Conservation (phyloP, 2,329 filamentous ascomycete genomes). For the Nigrospora osmanthi region DNA sequence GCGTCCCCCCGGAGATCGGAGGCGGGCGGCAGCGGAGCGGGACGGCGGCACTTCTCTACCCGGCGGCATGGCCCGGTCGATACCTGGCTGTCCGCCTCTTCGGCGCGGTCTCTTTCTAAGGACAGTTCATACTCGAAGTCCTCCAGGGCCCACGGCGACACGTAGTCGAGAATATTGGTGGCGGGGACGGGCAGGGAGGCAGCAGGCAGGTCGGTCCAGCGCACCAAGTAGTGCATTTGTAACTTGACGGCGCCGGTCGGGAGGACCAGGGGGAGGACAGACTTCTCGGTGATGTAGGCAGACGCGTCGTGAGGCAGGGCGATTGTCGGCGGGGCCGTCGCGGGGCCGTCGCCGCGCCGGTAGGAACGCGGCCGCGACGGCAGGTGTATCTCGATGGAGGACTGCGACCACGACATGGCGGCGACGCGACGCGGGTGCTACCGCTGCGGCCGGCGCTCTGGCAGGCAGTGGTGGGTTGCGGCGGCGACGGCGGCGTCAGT, state of each 20-base stretch:
- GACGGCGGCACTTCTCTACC: slow-evolving; percentile 15
- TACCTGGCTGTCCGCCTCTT: slow-evolving; percentile 10
- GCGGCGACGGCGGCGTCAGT: too few species aligned
- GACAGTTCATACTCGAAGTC: slow-evolving; percentile 44
- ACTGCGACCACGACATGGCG: not conserved
- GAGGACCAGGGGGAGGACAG: slow-evolving; percentile 31
- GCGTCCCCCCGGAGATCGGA: not conserved
- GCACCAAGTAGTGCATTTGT: slow-evolving; percentile 45
- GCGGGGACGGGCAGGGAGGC: slow-evolving; percentile 37
- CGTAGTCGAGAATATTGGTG: slow-evolving; percentile 46
- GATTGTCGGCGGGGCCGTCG: slow-evolving; percentile 37
- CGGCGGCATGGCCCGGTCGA: not conserved
- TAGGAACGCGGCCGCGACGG: slow-evolving; percentile 27
- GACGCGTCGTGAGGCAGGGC: slow-evolving; percentile 40
- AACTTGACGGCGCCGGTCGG: slow-evolving; percentile 21
- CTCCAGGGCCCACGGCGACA: slow-evolving; percentile 48
- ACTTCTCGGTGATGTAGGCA: slow-evolving; percentile 49
- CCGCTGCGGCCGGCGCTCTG: too few species aligned
- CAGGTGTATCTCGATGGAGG: slow-evolving; percentile 22
- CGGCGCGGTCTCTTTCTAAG: slow-evolving; percentile 32
- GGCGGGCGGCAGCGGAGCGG: not conserved
- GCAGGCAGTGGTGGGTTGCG: too few species aligned
- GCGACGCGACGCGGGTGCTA: too few species aligned
- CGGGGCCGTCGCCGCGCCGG: slow-evolving; percentile 37
- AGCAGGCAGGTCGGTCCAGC: slow-evolving; percentile 44